phyloP scores from a whole-genome alignment of 2,329 filamentous ascomycete species.

The Epichloe hybrida region DNA sequence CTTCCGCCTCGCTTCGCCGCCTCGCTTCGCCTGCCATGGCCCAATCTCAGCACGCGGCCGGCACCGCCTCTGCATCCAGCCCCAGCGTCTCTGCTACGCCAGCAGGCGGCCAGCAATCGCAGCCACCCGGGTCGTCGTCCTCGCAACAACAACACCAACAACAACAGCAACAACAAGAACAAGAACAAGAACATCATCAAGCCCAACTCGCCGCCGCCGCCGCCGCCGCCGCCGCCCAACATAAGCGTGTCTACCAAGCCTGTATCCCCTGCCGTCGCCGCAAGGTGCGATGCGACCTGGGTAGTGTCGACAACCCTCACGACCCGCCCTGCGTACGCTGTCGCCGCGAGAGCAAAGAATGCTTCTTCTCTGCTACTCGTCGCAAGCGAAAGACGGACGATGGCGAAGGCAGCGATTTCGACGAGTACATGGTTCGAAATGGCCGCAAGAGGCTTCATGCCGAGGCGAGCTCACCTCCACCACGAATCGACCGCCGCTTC shows the following conservation, averaged over 20 bases:
- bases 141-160: too few relatives aligned
- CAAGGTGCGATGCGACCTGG: constrained; percentile 50
- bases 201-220: not conserved
- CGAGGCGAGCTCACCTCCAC: constrained; percentile 28
- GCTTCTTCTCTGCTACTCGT: constrained; percentile 88
- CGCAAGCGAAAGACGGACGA: constrained; percentile 74
- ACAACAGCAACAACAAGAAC: constrained; percentile 2
- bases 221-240: constrained; percentile 11
- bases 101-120: constrained; percentile 2
- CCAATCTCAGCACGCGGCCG: constrained; percentile 8
- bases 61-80: constrained; percentile 9
- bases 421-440: constrained; percentile 60
- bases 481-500: constrained; percentile 26
- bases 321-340: constrained; percentile 91
- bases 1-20: not conserved
- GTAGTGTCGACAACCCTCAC: constrained; percentile 81
- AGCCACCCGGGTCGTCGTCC: not conserved
- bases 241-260: constrained; percentile 51
- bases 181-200: constrained; percentile 6
- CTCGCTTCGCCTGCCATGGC: constrained; percentile 8
- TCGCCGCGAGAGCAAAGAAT: constrained; percentile 88
- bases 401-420: constrained; percentile 35
- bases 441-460: constrained; percentile 53
- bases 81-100: constrained; percentile 10
- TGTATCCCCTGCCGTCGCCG: constrained; percentile 49